These are phyloP conservation scores for Salix brachista DNA, from an alignment of 345 rosid genomes.

Conservation along the genomic window DNA sequence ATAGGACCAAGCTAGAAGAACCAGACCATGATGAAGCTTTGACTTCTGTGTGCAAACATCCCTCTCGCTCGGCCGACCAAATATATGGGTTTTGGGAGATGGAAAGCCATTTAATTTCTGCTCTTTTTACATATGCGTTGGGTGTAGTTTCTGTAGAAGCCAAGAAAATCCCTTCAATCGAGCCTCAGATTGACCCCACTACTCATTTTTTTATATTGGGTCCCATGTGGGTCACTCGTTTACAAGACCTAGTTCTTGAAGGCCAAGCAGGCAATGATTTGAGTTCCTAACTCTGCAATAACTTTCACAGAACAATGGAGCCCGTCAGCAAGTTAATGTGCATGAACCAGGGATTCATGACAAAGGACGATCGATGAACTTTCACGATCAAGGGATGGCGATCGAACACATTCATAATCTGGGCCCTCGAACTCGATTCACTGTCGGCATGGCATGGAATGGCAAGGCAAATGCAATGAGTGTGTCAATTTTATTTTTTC, in stretches of 20 bases:
- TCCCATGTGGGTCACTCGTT: conserved; percentile 28
- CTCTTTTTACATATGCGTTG: conserved; percentile 8
- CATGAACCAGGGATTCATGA: too few species aligned
- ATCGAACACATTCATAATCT: too few species aligned
- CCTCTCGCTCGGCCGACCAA: conserved; percentile 22
- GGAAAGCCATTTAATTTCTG: not conserved
- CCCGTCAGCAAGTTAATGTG: too few species aligned
- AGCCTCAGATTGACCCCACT: conserved; percentile 1
- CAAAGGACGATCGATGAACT: too few species aligned
- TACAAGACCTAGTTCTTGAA: not conserved
- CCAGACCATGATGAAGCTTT: not conserved
- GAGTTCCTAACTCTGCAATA: not conserved
- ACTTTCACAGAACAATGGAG: too few species aligned
- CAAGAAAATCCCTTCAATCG: not conserved
- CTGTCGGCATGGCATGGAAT: too few species aligned
- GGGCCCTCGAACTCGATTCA: too few species aligned
- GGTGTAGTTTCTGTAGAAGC: conserved; percentile 5
- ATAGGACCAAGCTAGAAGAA: not conserved
- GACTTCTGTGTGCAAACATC: conserved; percentile 19
- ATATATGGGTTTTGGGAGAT: conserved; percentile 15
- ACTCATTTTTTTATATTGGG: conserved; percentile 8
- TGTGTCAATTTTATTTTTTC: too few species aligned
- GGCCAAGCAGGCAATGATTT: not conserved
- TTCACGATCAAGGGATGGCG: too few species aligned
- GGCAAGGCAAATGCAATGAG: too few species aligned